These are phyloP conservation scores for Exophiala mesophila DNA, from an alignment of 2,329 filamentous ascomycete species.

Conservation along the genomic window DNA sequence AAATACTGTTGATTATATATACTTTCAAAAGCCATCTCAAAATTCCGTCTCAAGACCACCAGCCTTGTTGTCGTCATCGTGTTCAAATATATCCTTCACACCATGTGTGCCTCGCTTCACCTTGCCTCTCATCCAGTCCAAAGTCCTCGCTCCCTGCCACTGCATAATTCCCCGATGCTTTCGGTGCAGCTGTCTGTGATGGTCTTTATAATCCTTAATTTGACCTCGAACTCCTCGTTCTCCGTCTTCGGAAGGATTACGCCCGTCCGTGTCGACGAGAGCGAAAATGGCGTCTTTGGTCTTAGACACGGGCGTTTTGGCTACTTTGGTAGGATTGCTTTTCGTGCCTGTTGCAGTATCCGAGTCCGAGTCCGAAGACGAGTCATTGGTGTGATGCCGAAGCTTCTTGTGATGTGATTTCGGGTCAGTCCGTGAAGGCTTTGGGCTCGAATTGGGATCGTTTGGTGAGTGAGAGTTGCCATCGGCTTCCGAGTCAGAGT, in stretches of 20 bases:
- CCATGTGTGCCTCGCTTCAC: constrained; percentile 48
- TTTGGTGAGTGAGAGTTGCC: background rate
- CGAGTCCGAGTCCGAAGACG: constrained; percentile 12
- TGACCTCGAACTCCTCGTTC: constrained; percentile 31
- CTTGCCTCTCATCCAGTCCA: constrained; percentile 57
- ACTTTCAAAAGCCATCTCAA: too few species aligned
- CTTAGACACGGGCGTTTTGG: constrained; percentile 11
- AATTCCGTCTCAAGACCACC: constrained; percentile 65
- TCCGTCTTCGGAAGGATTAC: constrained; percentile 26
- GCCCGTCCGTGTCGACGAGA: constrained; percentile 17
- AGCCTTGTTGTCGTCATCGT: constrained; percentile 49
- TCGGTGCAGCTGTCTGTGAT: constrained; percentile 64
- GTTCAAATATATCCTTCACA: constrained; percentile 49
- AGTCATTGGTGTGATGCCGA: constrained; percentile 19
- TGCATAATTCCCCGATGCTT: constrained; percentile 69
- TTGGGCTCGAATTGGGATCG: background rate
- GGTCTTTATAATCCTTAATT: constrained; percentile 60
- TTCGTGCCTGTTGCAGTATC: constrained; percentile 6
- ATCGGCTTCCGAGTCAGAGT: constrained; percentile 6
- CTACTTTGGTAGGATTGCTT: constrained; percentile 12
- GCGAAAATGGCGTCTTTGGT: constrained; percentile 13
- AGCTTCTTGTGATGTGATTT: constrained; percentile 14
- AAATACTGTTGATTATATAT: too few species aligned
- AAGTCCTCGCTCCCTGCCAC: constrained; percentile 56
- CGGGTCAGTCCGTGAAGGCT: background rate